Evolutionary conservation across 495 filamentous ascomycete genomes (phyloP).

Genomic region (Aspergillus indologenus): DNA sequence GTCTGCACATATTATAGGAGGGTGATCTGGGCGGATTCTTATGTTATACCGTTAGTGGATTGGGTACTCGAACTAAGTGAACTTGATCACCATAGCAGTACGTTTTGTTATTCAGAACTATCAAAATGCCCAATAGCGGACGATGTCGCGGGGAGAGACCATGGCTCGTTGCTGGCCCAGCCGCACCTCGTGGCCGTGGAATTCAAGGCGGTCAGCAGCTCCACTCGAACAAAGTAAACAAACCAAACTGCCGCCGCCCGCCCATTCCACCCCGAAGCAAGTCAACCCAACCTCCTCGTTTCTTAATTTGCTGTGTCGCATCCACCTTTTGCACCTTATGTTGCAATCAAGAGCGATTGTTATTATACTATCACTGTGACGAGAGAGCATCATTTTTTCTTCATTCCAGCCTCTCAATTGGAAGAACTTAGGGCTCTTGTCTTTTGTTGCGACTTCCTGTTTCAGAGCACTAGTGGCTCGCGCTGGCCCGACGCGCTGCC

Average conservation of each 20-base stretch:
- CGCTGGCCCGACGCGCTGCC: conserved; percentile 16
- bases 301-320: neutral
- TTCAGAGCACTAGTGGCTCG: neutral
- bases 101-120: neutral
- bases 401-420: neutral
- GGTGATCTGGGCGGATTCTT: neutral
- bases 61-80: too few relatives aligned
- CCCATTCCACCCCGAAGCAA: neutral
- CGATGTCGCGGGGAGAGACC: neutral
- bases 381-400: conserved; percentile 2
- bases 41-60: too few relatives aligned
- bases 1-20: neutral
- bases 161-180: neutral
- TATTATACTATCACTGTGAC: neutral
- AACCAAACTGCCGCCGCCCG: conserved; percentile 25
- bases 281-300: conserved; percentile 22
- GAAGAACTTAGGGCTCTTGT: neutral
- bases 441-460: conserved; percentile 9
- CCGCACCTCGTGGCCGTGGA: conserved; percentile 6
- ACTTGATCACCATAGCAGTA: too few relatives aligned
- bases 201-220: conserved; percentile 17
- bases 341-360: neutral
- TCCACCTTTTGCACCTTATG: neutral
- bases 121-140: neutral
- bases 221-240: conserved; percentile 20